phyloP scores from a whole-genome alignment of 2,329 filamentous ascomycete genomes.

The Paracorniculantispora psalliotae region DNA sequence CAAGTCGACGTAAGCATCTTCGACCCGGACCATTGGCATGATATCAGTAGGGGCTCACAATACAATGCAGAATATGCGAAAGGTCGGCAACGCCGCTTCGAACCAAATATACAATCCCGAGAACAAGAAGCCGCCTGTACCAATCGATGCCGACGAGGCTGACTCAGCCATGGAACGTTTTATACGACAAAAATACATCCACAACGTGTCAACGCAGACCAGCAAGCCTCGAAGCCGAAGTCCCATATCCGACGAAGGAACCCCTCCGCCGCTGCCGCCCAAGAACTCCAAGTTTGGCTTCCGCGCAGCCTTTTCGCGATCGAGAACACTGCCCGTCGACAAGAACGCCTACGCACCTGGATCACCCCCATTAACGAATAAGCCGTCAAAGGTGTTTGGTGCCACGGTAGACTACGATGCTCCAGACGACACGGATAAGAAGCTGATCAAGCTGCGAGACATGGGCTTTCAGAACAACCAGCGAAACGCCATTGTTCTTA shows the following conservation, averaged over 20 bases:
- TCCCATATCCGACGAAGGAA: slow-evolving; percentile 51
- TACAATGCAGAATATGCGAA: slow-evolving; percentile 75
- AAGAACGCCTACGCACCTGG: slow-evolving; percentile 26
- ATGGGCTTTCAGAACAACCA: slow-evolving; percentile 89
- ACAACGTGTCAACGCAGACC: slow-evolving; percentile 36
- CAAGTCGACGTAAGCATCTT: slow-evolving; percentile 77
- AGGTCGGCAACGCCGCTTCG: slow-evolving; percentile 77
- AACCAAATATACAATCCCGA: slow-evolving; percentile 88
- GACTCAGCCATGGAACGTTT: slow-evolving; percentile 94
- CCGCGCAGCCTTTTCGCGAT: slow-evolving; percentile 59
- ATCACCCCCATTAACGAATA: slow-evolving; percentile 47
- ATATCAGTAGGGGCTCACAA: slow-evolving; percentile 4
- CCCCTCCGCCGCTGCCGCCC: slow-evolving; percentile 55
- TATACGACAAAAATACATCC: slow-evolving; percentile 90
- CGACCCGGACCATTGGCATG: not conserved
- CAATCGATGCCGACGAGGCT: slow-evolving; percentile 85
- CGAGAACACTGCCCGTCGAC: slow-evolving; percentile 52
- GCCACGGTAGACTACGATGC: slow-evolving; percentile 55
- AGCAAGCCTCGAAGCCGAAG: slow-evolving; percentile 39
- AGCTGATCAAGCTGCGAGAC: slow-evolving; percentile 71
- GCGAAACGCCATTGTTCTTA: slow-evolving; percentile 74
- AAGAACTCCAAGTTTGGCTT: slow-evolving; percentile 59
- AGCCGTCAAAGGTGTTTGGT: slow-evolving; percentile 65
- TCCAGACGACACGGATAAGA: slow-evolving; percentile 63
- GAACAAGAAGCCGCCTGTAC: slow-evolving; percentile 75